Percentiles rank a stretch among this genome's conserved stretches.
These are phyloP conservation scores for Rhizopogon vinicolor DNA, from an alignment of 768 basidiomycete species.

Conservation along the genomic window DNA sequence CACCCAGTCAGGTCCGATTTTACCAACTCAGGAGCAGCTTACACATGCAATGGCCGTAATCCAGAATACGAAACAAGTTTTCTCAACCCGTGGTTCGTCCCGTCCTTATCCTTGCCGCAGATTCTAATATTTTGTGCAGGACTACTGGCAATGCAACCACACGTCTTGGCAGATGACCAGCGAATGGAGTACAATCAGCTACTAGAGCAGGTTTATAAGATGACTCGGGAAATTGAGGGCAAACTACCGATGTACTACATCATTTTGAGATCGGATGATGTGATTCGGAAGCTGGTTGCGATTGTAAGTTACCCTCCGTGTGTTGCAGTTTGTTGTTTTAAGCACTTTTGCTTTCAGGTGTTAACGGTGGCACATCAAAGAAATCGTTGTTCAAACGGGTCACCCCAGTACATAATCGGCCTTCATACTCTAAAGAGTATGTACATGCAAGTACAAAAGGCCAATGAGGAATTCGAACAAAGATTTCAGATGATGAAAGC, in stretches of 20 bases:
- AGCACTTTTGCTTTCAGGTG: conserved; percentile 28
- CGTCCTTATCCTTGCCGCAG: conserved; percentile 6
- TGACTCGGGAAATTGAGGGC: conserved; percentile 43
- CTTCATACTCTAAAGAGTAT: conserved; percentile 40
- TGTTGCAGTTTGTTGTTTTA: conserved; percentile 7
- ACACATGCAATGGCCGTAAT: conserved; percentile 26
- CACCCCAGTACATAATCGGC: conserved; percentile 29
- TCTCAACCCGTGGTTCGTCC: conserved; percentile 26
- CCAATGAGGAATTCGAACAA: conserved; percentile 35
- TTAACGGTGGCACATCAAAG: conserved; percentile 36
- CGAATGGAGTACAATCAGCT: conserved; percentile 45
- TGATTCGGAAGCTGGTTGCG: conserved; percentile 44
- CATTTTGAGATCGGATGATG: conserved; percentile 42
- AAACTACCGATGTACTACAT: conserved; percentile 45
- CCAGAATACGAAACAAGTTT: conserved; percentile 28
- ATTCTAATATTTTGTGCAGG: conserved; percentile 23
- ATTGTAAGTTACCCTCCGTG: conserved; percentile 42
- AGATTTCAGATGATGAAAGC: conserved; percentile 22
- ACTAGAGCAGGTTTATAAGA: conserved; percentile 45
- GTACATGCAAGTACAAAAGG: conserved; percentile 36
- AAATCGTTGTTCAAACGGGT: conserved; percentile 13
- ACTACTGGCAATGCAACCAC: conserved; percentile 26
- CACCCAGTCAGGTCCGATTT: not conserved
- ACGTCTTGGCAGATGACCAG: conserved; percentile 49
- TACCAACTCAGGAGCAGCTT: conserved; percentile 27